These are phyloP conservation scores for Rhodotorula sp. DNA, from an alignment of 1,284 basidiomycete species.

Conservation along the genomic window DNA sequence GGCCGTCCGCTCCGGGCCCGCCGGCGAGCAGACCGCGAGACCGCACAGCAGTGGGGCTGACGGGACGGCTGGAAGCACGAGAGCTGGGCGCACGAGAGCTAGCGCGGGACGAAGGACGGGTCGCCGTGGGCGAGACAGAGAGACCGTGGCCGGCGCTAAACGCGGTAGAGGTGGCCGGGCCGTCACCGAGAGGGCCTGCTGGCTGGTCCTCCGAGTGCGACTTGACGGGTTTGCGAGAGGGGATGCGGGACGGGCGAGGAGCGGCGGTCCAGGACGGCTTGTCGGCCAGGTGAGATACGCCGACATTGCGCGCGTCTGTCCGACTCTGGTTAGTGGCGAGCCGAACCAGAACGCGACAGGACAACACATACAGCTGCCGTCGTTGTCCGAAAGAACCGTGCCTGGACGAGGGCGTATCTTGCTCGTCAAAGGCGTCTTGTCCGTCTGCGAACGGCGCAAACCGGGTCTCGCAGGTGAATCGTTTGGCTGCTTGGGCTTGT, in stretches of 20 bases:
- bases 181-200: neutral
- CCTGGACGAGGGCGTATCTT: neutral
- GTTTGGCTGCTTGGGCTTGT: neutral
- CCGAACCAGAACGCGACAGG: accelerated
- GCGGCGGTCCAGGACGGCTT: slow-evolving; percentile 16
- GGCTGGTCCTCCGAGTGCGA: neutral
- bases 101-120: slow-evolving; percentile 17
- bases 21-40: neutral
- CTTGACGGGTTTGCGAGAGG: slow-evolving; percentile 7
- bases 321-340: too few species aligned
- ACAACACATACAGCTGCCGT: slow-evolving; percentile 12
- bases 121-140: neutral
- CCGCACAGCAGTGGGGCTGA: neutral
- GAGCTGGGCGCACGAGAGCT: neutral
- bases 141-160: neutral
- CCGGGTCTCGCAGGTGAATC: slow-evolving; percentile 6
- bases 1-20: neutral
- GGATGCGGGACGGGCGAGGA: slow-evolving; percentile 27
- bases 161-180: neutral
- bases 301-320: slow-evolving; percentile 50
- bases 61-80: neutral
- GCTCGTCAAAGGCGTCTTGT: slow-evolving; percentile 3
- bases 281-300: slow-evolving; percentile 29
- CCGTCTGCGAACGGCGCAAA: slow-evolving; percentile 18
- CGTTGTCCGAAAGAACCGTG: slow-evolving; percentile 1